These are phyloP conservation scores for Blastocrithidia nonstop DNA, from an alignment of 208 protist genomes.

Conservation along the genomic window DNA sequence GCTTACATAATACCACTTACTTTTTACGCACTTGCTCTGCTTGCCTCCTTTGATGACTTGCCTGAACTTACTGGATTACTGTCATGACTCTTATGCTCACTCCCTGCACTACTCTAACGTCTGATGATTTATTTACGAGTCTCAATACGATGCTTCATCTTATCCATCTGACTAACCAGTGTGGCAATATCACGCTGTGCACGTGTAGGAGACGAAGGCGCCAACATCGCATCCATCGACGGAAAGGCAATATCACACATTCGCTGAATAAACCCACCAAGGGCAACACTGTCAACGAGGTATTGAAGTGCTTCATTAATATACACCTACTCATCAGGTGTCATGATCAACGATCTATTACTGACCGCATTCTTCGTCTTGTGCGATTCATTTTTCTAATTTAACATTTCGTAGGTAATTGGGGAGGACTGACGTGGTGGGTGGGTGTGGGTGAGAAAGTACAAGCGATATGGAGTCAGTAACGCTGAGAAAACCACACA, in stretches of 20 bases:
- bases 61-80: no score
- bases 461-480: slow-evolving; percentile 7
- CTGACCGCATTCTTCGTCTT: no score
- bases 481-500: slow-evolving; percentile 51
- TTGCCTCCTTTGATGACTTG: no score
- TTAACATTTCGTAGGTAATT: no score
- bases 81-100: no score
- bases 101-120: no score
- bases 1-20: no score
- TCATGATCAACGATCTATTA: slow-evolving; percentile 35
- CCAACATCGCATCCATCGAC: slow-evolving; percentile 15
- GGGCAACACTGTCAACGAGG: slow-evolving; percentile 22
- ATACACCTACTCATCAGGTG: slow-evolving; percentile 15
- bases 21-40: no score
- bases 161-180: neutral
- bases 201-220: neutral
- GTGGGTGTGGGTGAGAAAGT: neutral
- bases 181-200: neutral
- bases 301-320: slow-evolving; percentile 29
- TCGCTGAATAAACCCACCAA: slow-evolving; percentile 34
- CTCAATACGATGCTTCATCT: neutral
- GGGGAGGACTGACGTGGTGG: no score
- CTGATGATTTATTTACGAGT: no score
- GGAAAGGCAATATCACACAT: slow-evolving; percentile 30
- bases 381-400: no score